These are phyloP conservation scores for Vigna nakashimae DNA, from an alignment of 306 rosid genomes.

Conservation along the genomic window DNA sequence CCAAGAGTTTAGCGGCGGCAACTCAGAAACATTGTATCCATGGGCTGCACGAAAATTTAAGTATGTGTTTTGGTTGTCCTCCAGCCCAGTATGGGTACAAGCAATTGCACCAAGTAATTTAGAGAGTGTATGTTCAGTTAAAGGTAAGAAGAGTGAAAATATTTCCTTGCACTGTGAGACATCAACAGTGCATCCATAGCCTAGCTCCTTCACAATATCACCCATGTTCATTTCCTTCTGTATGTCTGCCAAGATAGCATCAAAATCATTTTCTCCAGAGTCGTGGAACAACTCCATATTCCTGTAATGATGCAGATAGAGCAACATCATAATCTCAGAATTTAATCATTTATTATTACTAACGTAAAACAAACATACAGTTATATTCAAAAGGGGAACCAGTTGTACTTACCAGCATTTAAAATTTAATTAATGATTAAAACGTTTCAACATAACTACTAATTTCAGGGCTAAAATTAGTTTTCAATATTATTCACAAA, in stretches of 20 bases:
- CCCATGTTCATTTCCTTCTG: slow-evolving; percentile 97
- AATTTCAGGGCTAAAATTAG: slow-evolving; percentile 16
- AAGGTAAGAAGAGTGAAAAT: slow-evolving; percentile 87
- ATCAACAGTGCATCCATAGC: slow-evolving; percentile 94
- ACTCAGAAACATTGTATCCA: slow-evolving; percentile 70
- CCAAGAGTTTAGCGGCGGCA: slow-evolving; percentile 82
- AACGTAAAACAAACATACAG: slow-evolving; percentile 30
- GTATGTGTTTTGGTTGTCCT: slow-evolving; percentile 78
- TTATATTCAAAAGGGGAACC: slow-evolving; percentile 9
- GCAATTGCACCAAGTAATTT: slow-evolving; percentile 90
- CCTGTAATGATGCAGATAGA: slow-evolving; percentile 53
- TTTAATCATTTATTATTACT: slow-evolving; percentile 11
- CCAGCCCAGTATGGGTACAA: slow-evolving; percentile 77
- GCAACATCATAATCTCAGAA: slow-evolving; percentile 25
- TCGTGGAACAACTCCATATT: slow-evolving; percentile 71
- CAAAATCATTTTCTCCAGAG: slow-evolving; percentile 78
- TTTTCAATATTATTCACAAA: slow-evolving; percentile 1
- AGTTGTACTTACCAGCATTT: slow-evolving; percentile 1
- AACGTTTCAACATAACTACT: slow-evolving; percentile 20
- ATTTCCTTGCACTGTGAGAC: slow-evolving; percentile 86
- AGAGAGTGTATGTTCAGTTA: slow-evolving; percentile 74
- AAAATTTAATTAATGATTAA: slow-evolving; percentile 17
- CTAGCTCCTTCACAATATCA: slow-evolving; percentile 94
- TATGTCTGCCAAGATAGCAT: slow-evolving; percentile 94
- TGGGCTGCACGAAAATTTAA: slow-evolving; percentile 75